Base-by-base conservation (phyloP, 805 yeast genomes). In the Suhomyces faveliae region DNA sequence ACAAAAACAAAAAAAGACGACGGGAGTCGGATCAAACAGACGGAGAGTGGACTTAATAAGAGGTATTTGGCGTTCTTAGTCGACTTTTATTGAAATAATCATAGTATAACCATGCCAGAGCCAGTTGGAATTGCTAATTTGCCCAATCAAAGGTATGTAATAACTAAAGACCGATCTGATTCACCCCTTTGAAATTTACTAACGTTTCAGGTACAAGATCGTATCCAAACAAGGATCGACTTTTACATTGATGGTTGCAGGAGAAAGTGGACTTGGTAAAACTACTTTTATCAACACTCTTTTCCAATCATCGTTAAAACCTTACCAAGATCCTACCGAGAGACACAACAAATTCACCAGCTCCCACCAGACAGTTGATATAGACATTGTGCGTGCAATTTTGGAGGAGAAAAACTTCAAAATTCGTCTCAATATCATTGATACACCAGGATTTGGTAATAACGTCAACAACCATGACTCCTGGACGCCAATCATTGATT, bases 401-500 rank as follows among this genome's bases (percentile, higher is more conserved):
- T 76, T 88, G 55, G 94, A 85, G 63, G 97, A 91, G 63, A 84
- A 87, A 67, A 88, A 86, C 63, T 87, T 91, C 68, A 78, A 76
- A 55, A 78, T 88, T 56, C 78, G 85, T 52, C 79, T 91, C 54
- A 89, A 89, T 56, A 77, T 91, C 48, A 83, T 91, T 58, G 97
- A 90, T 67, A 89, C 97, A 1, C 96, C 96, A 7, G 97, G 97
- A 1, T 89, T 89, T 64, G 97, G 97, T 51, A 95, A 89, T 64
- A 87, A 85, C 64, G 86, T 89, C 54, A 86, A 90, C 72, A 91
- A 90, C 70, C 79, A 78, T 60, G 85, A 86, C 63, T 78, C 94
- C 40, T 89, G 96, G 95, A 85, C 84, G 50, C 89, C 96, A 33
- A 79, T 89, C 57, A 76, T 87, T 51, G 96, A 89, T 66, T 91